Evolutionary conservation across 768 basidiomycete genomes (phyloP), one percentile per base, ranked within the genome.

Genomic region (Steccherinum ochraceum): DNA sequence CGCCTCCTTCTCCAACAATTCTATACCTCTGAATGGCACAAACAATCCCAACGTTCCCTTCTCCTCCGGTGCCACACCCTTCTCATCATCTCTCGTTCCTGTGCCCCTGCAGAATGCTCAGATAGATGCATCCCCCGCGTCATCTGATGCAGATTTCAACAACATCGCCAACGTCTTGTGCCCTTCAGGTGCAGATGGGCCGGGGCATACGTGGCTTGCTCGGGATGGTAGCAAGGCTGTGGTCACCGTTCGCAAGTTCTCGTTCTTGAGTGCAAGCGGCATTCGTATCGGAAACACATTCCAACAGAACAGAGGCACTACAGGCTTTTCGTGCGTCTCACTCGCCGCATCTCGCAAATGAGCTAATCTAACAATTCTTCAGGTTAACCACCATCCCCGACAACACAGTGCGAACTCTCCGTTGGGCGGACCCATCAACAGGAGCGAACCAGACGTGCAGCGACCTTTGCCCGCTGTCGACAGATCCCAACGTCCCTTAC

Each of bases 231-330:
- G 73, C 23, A 69, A 73, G 20, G 86, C 91, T 1, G 73, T 86
- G 49, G 78, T 98, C 57, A 92, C 86, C 24, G 72, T 91, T 41
- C 76, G 86, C 52, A 77, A 83, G n/a, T 89, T 86, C 62, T 72
- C 81, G 23, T 86, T 76, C 61, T 78, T 89, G 51, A 81, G 78
- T 45, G 87, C 83, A 2, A 82, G 75, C 51, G 96, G 95, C 3
- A 64, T 97, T 45, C 82, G 96, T 42, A 72, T 99, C 24, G 94
- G 93, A 23, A 98, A 99, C 69, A 94, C 93, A 5, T 90, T 95
- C 67, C 75, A 84, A 55, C 68, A 74, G 46, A 79, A 83, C 48
- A 83, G 88, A 58, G 87, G 93, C 40, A 95, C 95, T 1, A 89
- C 81, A n/a, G 77, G 73, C 3, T 99, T 99, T 41, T 45, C 4